Percentiles rank a stretch among this genome's conserved stretches.
phyloP scores from a whole-genome alignment of 495 filamentous ascomycete genomes.

The Aspergillus taichungensis region DNA sequence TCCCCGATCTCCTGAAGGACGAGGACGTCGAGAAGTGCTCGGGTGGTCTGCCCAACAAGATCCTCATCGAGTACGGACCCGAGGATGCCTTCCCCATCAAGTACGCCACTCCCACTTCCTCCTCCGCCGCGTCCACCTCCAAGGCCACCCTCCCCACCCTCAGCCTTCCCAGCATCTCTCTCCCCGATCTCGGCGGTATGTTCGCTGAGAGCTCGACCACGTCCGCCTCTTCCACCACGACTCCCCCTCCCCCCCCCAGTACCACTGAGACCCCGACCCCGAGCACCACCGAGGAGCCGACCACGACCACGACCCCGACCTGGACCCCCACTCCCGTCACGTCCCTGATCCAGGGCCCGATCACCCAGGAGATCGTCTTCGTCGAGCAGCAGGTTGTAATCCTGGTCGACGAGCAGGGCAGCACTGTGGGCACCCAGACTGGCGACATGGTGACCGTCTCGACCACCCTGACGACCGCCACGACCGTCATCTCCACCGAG shows the following conservation, averaged over 20 bases:
- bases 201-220: neutral
- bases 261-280: conserved; percentile 1
- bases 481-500: conserved; percentile 12
- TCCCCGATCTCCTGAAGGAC: conserved; percentile 31
- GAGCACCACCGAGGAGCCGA: conserved; percentile 7
- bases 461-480: conserved; percentile 8
- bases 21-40: conserved; percentile 28
- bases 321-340: conserved; percentile 22
- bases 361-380: conserved; percentile 29
- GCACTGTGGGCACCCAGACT: conserved; percentile 17
- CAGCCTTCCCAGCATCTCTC: conserved; percentile 5
- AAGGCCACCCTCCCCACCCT: neutral
- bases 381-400: conserved; percentile 30
- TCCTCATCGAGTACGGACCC: conserved; percentile 44
- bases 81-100: conserved; percentile 32
- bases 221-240: neutral
- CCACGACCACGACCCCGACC: conserved; percentile 7
- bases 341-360: conserved; percentile 14
- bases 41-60: conserved; percentile 44
- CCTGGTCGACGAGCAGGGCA: conserved; percentile 20
- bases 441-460: conserved; percentile 16
- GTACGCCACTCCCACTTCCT: conserved; percentile 6
- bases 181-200: neutral
- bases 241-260: neutral
- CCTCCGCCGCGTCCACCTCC: conserved; percentile 3